Conservation (phyloP, 345 rosid species). For the Chamaenerion angustifolium region DNA sequence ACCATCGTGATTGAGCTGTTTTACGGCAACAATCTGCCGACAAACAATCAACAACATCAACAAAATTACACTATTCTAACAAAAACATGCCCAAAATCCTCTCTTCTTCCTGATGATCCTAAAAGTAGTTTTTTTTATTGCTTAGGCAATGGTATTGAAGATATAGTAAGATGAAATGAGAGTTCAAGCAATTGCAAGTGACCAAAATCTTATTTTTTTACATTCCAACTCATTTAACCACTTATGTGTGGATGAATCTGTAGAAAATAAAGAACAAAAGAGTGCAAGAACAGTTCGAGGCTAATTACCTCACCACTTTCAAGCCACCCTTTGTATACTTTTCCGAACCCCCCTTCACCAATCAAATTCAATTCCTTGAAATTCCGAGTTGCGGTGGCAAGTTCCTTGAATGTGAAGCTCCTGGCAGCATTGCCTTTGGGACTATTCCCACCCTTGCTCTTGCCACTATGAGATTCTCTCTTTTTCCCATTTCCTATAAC, state of each 20-base stretch:
- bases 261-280: no score
- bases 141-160: no score
- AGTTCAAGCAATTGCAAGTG: no score
- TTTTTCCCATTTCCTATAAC: conserved; percentile 7
- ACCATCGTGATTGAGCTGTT: conserved; percentile 80
- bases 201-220: no score
- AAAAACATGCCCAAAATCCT: no score
- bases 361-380: conserved; percentile 65
- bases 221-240: no score
- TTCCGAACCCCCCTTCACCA: conserved; percentile 96
- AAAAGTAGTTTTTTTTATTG: no score
- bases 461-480: conserved; percentile 11
- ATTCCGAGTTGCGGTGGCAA: conserved; percentile 61
- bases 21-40: conserved; percentile 79
- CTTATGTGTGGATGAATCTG: no score
- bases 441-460: conserved; percentile 12
- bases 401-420: conserved; percentile 76
- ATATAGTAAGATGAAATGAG: no score
- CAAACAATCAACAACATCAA: not conserved
- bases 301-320: conserved; percentile 60
- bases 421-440: conserved; percentile 36
- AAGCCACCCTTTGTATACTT: conserved; percentile 77
- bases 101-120: no score
- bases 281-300: no score
- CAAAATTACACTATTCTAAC: not conserved